phyloP scores from a whole-genome alignment of 768 basidiomycete genomes.

The Russula earlei region DNA sequence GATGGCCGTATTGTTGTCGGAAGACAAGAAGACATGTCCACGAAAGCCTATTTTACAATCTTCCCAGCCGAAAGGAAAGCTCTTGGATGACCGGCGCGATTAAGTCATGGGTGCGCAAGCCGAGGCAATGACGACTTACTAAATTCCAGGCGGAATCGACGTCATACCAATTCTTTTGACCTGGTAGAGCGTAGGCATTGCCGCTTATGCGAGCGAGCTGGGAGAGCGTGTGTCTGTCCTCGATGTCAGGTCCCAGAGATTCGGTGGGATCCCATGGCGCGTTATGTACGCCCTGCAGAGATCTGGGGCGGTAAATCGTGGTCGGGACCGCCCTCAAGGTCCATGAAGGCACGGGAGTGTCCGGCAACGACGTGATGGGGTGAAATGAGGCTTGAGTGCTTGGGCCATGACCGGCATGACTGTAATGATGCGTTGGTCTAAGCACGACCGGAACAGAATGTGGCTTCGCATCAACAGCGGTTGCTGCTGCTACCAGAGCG shows the following conservation, averaged over 20 bases:
- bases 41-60: constrained; percentile 64
- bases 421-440: neutral
- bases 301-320: constrained; percentile 51
- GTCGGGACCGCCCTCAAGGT: constrained; percentile 42
- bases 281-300: constrained; percentile 37
- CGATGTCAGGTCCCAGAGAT: constrained; percentile 66
- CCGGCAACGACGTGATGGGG: neutral
- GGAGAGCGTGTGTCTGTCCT: constrained; percentile 67
- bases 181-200: constrained; percentile 78
- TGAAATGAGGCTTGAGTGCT: neutral
- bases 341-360: constrained; percentile 3
- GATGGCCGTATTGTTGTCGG: constrained; percentile 73
- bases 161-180: constrained; percentile 72
- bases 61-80: constrained; percentile 76
- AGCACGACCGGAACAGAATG: neutral
- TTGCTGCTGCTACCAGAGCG: neutral
- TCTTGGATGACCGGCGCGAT: constrained; percentile 34
- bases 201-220: constrained; percentile 82
- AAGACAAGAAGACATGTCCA: constrained; percentile 79
- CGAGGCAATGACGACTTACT: constrained; percentile 16
- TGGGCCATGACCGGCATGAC: neutral
- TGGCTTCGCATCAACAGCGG: neutral
- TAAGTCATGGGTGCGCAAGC: neutral
- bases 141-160: constrained; percentile 66
- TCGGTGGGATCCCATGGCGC: constrained; percentile 61